A percentile compares a stretch with the other conserved stretches of the same genome.
Evolutionary conservation across 2,329 filamentous ascomycete species (phyloP).

Genomic region (Blastomyces gilchristii): DNA sequence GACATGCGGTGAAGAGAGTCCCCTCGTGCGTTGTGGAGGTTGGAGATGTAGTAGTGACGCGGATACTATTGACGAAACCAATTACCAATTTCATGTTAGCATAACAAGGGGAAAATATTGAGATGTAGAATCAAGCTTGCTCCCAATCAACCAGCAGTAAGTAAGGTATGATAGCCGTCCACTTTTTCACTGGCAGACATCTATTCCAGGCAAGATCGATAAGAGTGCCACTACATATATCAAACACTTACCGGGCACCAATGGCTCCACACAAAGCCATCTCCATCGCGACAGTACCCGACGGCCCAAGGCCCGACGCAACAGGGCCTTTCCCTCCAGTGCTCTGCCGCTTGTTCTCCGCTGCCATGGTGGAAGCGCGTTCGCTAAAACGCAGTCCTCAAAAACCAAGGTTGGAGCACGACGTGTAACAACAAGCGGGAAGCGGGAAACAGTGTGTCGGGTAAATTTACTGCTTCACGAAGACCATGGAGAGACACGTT

Average conservation of each 20-base stretch:
- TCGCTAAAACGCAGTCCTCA: not conserved
- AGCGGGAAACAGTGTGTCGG: not conserved
- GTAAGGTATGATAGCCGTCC: not conserved
- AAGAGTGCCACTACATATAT: not conserved
- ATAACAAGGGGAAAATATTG: not conserved
- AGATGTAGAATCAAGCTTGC: not conserved
- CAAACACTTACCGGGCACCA: slow-evolving; percentile 47
- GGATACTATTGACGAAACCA: slow-evolving; percentile 39
- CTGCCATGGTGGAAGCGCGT: slow-evolving; percentile 18
- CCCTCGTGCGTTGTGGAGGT: slow-evolving; percentile 47
- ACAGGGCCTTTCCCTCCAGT: slow-evolving; percentile 41
- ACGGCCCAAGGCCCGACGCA: slow-evolving; percentile 29
- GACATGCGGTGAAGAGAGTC: slow-evolving; percentile 52
- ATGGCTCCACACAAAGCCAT: slow-evolving; percentile 49
- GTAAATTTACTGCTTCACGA: not conserved
- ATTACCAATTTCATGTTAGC: not conserved
- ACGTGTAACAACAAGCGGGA: slow-evolving; percentile 4
- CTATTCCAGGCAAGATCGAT: not conserved
- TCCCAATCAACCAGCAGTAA: too few species aligned
- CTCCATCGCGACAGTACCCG: slow-evolving; percentile 42
- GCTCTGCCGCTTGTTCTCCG: slow-evolving; percentile 50
- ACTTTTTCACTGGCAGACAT: not conserved
- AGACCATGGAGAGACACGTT: not conserved
- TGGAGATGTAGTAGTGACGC: slow-evolving; percentile 45
- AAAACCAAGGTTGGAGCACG: slow-evolving; percentile 1